These are phyloP conservation scores for Lichtheimia hyalospora DNA, from an alignment of 371 early-diverging fungal genomes.

Conservation along the genomic window DNA sequence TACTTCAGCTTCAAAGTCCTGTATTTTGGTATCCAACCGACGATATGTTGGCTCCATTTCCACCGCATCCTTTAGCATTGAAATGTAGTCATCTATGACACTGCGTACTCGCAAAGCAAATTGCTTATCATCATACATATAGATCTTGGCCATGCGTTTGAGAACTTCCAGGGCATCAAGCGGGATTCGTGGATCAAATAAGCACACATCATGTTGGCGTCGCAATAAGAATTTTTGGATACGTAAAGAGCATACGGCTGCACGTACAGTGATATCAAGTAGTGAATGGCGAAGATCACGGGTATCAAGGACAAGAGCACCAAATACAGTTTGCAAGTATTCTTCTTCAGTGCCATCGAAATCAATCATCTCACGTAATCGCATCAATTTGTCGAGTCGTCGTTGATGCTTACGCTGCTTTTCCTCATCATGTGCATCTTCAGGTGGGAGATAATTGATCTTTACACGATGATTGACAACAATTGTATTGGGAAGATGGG, in stretches of 20 bases:
- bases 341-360: conserved; percentile 20
- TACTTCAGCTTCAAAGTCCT: too few species aligned
- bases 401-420: background rate
- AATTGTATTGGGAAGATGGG: conserved; percentile 65
- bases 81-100: background rate
- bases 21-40: too few species aligned
- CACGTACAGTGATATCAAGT: conserved; percentile 12
- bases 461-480: background rate
- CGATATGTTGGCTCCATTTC: background rate
- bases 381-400: conserved; percentile 10
- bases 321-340: conserved; percentile 9
- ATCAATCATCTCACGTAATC: background rate
- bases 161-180: background rate
- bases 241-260: conserved; percentile 19
- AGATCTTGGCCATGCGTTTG: conserved; percentile 3
- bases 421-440: background rate
- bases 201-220: background rate
- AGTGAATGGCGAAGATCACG: conserved; percentile 16
- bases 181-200: background rate
- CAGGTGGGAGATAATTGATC: background rate
- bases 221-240: conserved; percentile 14
- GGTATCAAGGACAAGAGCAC: background rate
- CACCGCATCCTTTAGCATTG: background rate
- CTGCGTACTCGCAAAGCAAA: background rate
- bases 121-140: background rate